Evolutionary conservation across 352 stramenopile genomes (phyloP).

Genomic region (Globisporangium heterothallicum): DNA sequence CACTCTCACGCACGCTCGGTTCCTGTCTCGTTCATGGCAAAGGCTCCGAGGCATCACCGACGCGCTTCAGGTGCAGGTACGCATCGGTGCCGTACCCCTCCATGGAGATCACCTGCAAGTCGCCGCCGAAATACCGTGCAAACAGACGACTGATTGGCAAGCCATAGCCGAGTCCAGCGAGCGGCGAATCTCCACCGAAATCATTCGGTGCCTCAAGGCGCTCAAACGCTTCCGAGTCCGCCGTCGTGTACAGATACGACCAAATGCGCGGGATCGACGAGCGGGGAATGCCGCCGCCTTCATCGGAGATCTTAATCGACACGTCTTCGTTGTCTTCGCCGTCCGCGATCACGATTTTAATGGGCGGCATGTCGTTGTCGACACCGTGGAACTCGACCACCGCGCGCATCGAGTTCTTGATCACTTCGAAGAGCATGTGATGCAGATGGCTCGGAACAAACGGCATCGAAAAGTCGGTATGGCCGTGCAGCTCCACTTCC

Average conservation of each 20-base stretch:
- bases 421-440: constrained; percentile 99
- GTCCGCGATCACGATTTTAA: constrained; percentile 99
- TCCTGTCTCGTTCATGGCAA: constrained; percentile 41
- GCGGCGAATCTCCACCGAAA: constrained; percentile 83
- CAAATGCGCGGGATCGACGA: constrained; percentile 98
- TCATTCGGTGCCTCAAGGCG: constrained; percentile 84
- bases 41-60: constrained; percentile 87
- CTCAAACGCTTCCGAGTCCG: constrained; percentile 92
- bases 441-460: constrained; percentile 95
- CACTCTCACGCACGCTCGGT: not conserved
- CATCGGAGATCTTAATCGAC: constrained; percentile 99
- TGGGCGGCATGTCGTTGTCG: constrained; percentile 96
- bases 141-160: constrained; percentile 96
- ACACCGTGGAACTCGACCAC: constrained; percentile 97
- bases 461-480: constrained; percentile 98
- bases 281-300: constrained; percentile 98
- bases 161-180: constrained; percentile 96
- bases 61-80: constrained; percentile 92
- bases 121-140: constrained; percentile 98
- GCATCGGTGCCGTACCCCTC: constrained; percentile 99
- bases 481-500: constrained; percentile 96
- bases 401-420: constrained; percentile 91
- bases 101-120: constrained; percentile 99
- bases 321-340: constrained; percentile 99
- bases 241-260: constrained; percentile 99